Percentiles rank a stretch among this genome's conserved stretches.
Conservation (phyloP, 164 flowering plant genomes). For the Sextonia rubra region DNA sequence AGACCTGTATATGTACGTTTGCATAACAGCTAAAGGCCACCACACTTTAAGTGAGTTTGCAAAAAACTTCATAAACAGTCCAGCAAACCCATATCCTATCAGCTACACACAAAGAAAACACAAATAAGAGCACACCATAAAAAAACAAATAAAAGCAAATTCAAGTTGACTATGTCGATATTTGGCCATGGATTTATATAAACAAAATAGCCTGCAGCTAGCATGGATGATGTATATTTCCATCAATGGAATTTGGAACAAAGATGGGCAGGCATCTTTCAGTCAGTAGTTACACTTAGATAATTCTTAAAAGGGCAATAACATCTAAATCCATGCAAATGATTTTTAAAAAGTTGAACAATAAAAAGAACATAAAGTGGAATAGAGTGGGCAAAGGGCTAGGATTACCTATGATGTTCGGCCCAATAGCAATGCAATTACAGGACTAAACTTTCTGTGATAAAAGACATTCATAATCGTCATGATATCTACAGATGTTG, state of each 20-base stretch:
- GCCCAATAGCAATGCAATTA: not conserved
- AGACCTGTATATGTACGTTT: not conserved
- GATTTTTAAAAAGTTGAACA: too few species aligned
- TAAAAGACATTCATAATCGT: constrained; percentile 6
- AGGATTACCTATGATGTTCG: constrained; percentile 9
- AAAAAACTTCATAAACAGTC: not conserved
- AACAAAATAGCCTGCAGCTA: too few species aligned
- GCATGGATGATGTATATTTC: too few species aligned
- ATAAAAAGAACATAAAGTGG: too few species aligned
- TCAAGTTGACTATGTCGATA: too few species aligned
- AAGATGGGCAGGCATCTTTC: too few species aligned
- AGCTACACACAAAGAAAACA: not conserved
- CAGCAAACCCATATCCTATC: not conserved
- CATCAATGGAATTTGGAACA: too few species aligned
- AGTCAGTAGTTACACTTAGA: too few species aligned
- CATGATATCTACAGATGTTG: not conserved
- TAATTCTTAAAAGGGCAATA: too few species aligned
- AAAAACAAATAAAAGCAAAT: too few species aligned
- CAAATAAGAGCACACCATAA: not conserved
- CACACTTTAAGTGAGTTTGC: constrained; percentile 3
- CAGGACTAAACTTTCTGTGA: not conserved
- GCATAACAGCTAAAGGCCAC: not conserved
- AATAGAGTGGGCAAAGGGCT: not conserved
- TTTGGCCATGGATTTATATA: too few species aligned
- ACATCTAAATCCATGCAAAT: too few species aligned